These are phyloP conservation scores for Rhizopogon roseolus DNA, from an alignment of 768 basidiomycete genomes.

Conservation along the genomic window DNA sequence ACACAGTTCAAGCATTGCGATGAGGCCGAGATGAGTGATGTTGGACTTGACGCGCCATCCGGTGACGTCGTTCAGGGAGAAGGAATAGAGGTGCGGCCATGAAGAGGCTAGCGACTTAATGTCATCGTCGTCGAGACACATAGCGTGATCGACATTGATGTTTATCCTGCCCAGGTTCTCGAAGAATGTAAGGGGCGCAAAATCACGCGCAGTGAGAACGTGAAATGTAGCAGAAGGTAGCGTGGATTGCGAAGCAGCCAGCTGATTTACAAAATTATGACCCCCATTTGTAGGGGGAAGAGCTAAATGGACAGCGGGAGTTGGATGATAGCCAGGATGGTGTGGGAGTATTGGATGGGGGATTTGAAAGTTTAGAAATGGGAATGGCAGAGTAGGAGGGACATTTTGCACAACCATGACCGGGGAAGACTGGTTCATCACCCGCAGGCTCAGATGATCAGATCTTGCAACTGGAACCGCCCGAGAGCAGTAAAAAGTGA, in stretches of 20 bases:
- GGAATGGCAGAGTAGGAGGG: background rate
- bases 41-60: conserved; percentile 1
- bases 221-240: background rate
- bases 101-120: background rate
- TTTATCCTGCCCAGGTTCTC: background rate
- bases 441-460: background rate
- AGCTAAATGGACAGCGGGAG: too few relatives aligned
- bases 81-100: background rate
- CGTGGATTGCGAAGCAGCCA: too few relatives aligned
- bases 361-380: background rate
- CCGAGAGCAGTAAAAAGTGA: background rate
- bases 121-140: background rate
- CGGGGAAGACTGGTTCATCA: background rate
- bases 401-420: background rate
- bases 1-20: background rate
- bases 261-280: too few relatives aligned
- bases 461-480: background rate
- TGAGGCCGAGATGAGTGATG: background rate
- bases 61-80: background rate
- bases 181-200: conserved; percentile 1
- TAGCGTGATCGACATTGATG: background rate
- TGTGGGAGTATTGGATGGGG: background rate
- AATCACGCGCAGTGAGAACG: background rate
- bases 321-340: too few relatives aligned
- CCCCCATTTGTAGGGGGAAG: too few relatives aligned